Evolutionary conservation across 2,329 filamentous ascomycete species (phyloP).

Genomic region (Neonectria coccinea): DNA sequence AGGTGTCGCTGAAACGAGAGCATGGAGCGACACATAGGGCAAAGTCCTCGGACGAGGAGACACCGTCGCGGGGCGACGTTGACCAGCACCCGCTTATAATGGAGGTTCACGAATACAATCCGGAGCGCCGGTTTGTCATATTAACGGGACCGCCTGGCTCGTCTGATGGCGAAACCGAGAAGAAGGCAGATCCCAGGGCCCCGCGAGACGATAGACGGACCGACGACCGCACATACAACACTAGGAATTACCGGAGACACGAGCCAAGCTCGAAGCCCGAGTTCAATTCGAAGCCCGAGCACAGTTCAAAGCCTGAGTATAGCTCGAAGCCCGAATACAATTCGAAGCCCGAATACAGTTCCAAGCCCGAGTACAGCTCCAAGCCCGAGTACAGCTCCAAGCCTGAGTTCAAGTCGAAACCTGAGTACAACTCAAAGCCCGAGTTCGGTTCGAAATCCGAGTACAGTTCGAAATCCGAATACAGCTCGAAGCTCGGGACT

Average conservation of each 20-base stretch:
- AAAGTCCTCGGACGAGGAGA: slow-evolving; percentile 61
- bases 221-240: slow-evolving; percentile 20
- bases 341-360: background rate
- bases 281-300: background rate
- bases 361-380: slow-evolving; percentile 11
- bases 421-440: slow-evolving; percentile 35
- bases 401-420: slow-evolving; percentile 22
- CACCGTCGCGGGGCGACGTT: slow-evolving; percentile 70
- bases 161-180: slow-evolving; percentile 43
- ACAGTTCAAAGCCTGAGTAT: slow-evolving; percentile 31
- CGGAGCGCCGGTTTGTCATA: slow-evolving; percentile 75
- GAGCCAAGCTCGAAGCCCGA: slow-evolving; percentile 8
- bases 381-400: slow-evolving; percentile 37
- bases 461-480: slow-evolving; percentile 26
- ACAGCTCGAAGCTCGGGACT: background rate
- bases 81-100: slow-evolving; percentile 77
- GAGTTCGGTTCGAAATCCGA: slow-evolving; percentile 7
- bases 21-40: slow-evolving; percentile 52
- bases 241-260: slow-evolving; percentile 16
- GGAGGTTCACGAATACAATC: slow-evolving; percentile 69
- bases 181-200: slow-evolving; percentile 36
- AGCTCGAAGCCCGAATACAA: slow-evolving; percentile 31
- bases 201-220: slow-evolving; percentile 24
- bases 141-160: slow-evolving; percentile 53
- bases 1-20: slow-evolving; percentile 71